Evolutionary conservation across 2,329 filamentous ascomycete genomes (phyloP), one percentile per base, ranked within the genome.

Genomic region (Scedosporium minutisporum): DNA sequence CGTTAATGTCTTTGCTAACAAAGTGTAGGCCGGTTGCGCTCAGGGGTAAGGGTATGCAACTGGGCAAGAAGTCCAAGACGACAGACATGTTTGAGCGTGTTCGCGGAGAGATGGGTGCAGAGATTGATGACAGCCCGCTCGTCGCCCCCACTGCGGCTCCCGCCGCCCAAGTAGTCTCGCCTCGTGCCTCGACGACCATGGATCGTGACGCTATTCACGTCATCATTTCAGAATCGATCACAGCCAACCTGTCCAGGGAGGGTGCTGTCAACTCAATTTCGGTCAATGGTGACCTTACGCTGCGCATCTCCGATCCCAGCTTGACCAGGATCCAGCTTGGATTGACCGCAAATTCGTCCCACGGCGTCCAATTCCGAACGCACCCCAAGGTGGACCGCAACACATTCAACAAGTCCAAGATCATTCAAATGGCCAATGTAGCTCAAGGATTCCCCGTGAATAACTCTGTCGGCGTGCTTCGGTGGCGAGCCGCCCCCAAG

Each of bases 51-150:
- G 95, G 95, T 68, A 99, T 99, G 96, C 93, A 97, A 76, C 82
- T 99, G 63, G 95, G 95, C 76, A 97, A 97, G 82, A 99, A 99
- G 80, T 96, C 91, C 65, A 97, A 97, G 81, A 93, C 91, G 23
- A 96, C 90, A 33, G 93, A 96, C 74, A 96, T 97, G 82, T 97
- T 96, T 73, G 93, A 97, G 76, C 90, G 93, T 70, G 93, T 99
- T 41, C 88, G 92, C 67, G 91, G 90, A 64, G 93, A 97, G 67
- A 82, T 97, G 72, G 93, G 92, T n/a, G 83, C 88, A 44, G 91
- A 96, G 71, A 86, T 86, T 44, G 92, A 96, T 72, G 87, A 92
- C 62, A 76, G 78, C 53, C 91, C 91, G 44, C 81, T 96, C 27
- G 87, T 93, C 18, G 79, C 85, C 38, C 80, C 81, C 44, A 76